Conservation (phyloP, 1,284 basidiomycete genomes). For the Ganoderma lucidum region DNA sequence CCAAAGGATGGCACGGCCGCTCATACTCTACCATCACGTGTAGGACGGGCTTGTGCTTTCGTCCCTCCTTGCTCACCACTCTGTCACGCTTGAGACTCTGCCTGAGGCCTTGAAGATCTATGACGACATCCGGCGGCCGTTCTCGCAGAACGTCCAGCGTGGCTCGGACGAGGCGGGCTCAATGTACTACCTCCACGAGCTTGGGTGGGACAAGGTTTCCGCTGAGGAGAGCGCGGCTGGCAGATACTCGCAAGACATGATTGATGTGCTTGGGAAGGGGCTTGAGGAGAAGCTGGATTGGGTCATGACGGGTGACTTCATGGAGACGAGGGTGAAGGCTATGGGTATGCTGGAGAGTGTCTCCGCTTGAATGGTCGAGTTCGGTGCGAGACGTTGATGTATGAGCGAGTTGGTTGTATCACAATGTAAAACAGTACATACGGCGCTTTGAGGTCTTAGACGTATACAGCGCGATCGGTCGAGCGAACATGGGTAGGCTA, state of each 20-base stretch:
- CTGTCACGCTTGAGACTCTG: slow-evolving; percentile 39
- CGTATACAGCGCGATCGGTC: too few species aligned
- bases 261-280: slow-evolving; percentile 14
- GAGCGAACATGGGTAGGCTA: too few species aligned
- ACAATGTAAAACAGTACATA: too few species aligned
- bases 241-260: slow-evolving; percentile 11
- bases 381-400: background rate
- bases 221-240: slow-evolving; percentile 22
- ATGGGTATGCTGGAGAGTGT: slow-evolving; percentile 3
- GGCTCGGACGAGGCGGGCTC: slow-evolving; percentile 23
- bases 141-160: slow-evolving; percentile 32
- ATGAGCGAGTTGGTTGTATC: too few species aligned
- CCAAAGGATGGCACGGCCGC: background rate
- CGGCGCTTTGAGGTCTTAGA: too few species aligned
- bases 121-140: slow-evolving; percentile 46
- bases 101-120: slow-evolving; percentile 44
- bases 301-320: slow-evolving; percentile 13
- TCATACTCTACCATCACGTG: background rate
- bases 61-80: slow-evolving; percentile 42
- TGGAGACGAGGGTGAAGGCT: slow-evolving; percentile 17
- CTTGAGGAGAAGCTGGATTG: slow-evolving; percentile 18
- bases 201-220: slow-evolving; percentile 21
- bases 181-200: slow-evolving; percentile 23
- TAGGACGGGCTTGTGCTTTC: slow-evolving; percentile 47
- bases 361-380: background rate